Percentiles rank a stretch among this genome's conserved stretches.
Evolutionary conservation across 306 rosid genomes (phyloP).

Genomic region (Sophora flavescens): DNA sequence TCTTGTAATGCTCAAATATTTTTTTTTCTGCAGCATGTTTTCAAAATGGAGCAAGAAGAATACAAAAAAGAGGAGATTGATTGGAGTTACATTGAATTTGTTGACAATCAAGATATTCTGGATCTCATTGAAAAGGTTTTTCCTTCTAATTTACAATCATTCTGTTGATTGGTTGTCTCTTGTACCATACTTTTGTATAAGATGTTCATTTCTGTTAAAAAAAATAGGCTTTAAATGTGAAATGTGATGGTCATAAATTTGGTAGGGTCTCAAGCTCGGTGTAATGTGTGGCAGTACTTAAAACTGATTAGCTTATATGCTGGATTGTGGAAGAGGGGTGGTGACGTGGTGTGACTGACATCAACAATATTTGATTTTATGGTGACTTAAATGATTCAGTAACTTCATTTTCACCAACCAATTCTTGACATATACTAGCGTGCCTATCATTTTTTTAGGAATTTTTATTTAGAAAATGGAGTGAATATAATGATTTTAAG

Average conservation of each 20-base stretch:
- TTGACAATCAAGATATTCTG: constrained; percentile 93
- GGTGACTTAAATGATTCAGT: constrained; percentile 16
- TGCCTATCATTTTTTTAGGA: no score
- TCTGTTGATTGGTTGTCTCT: constrained; percentile 36
- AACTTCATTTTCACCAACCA: constrained; percentile 29
- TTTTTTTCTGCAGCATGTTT: constrained; percentile 83
- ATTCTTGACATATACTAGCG: constrained; percentile 13
- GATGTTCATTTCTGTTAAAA: constrained; percentile 29
- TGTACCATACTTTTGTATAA: constrained; percentile 27
- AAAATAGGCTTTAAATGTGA: constrained; percentile 26
- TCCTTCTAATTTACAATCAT: constrained; percentile 40
- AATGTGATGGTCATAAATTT: constrained; percentile 35
- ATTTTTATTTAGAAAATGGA: no score
- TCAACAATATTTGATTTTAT: constrained; percentile 21
- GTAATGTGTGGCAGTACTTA: constrained; percentile 16
- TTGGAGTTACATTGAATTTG: constrained; percentile 99
- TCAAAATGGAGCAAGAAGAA: constrained; percentile 99
- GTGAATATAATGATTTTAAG: no score
- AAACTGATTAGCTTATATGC: constrained; percentile 18
- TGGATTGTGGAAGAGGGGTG: constrained; percentile 29
- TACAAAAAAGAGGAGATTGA: constrained; percentile 97
- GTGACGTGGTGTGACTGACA: constrained; percentile 29
- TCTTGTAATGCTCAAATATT: constrained; percentile 46
- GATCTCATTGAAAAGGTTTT: constrained; percentile 98
- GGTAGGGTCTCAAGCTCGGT: constrained; percentile 16